Base-by-base conservation (phyloP, 176 grass and related monocot genomes). In the Cymbopogon citratus region DNA sequence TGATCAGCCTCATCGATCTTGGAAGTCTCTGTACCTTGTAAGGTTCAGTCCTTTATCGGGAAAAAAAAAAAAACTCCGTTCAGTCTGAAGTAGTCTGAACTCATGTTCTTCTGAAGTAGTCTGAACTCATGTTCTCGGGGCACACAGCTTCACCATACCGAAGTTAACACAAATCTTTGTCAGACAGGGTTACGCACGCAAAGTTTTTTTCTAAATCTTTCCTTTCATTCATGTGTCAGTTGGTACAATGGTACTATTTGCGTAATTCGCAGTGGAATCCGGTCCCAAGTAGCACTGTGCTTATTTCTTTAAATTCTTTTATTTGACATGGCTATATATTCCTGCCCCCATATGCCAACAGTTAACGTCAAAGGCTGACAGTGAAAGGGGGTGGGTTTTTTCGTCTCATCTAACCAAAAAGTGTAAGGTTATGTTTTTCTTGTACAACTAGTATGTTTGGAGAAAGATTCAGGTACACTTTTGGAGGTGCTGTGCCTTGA, bases 401-500 rank as follows among this genome's bases (percentile, higher is more conserved):
- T 63, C 60, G 60, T 0, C 61, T 5, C 45, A 5, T 48, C 48
- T 6, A 52, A 52, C 16, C 5, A 35, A 2, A 21, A 35, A 12
- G 24, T 7, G 0, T 2, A 84, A 41, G n/a, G 41, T n/a, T 5
- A 38, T 0, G 1, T n/a, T 23, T 38, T 9, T 6, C 48, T 51
- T 73, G 35, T 12, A 35, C 15, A 59, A 1, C 27, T 38, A 83
- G 21, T 49, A 5, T 19, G 41, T 27, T 66, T 52, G 0, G 60
- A 52, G 41, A 39, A 70, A 70, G 29, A 39, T 54, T 23, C 39
- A 26, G 14, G 26, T 34, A 59, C 5, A 51, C 25, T 44, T 69
- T 4, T 67, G 9, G 8, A 21, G 38, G 68, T 74, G 3, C 36
- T 63, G 52, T 77, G 71, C 85, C 60, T 76, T 69, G 72, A 77